phyloP scores from a whole-genome alignment of 2,329 filamentous ascomycete genomes.

The Corniculantispora saksenae region DNA sequence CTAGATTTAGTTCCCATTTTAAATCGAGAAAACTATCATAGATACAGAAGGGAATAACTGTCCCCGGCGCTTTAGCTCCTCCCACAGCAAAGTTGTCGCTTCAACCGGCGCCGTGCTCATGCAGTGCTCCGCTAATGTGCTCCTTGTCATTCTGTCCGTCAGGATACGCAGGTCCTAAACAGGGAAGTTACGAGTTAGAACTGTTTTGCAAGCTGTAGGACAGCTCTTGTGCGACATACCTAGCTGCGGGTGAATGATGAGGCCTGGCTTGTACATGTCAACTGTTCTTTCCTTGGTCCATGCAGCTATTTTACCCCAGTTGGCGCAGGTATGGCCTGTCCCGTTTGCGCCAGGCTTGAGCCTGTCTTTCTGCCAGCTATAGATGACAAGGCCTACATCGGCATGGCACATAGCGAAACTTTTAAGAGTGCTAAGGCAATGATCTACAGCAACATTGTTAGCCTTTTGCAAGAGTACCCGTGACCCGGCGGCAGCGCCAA shows the following conservation, averaged over 20 bases:
- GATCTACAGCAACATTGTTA: neutral
- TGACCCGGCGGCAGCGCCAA: too few relatives aligned
- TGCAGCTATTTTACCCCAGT: constrained; percentile 1
- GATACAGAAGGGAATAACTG: neutral
- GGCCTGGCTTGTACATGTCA: constrained; percentile 12
- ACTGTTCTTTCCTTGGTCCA: constrained; percentile 10
- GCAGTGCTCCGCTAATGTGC: neutral
- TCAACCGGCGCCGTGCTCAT: neutral
- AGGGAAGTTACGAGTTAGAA: neutral
- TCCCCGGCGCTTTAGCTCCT: neutral
- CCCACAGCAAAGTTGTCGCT: too few relatives aligned
- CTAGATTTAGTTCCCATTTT: too few relatives aligned
- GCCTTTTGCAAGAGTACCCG: too few relatives aligned
- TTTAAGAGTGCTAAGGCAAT: constrained; percentile 11
- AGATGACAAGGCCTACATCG: constrained; percentile 17
- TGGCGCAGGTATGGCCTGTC: constrained; percentile 6
- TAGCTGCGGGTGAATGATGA: constrained; percentile 5
- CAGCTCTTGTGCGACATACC: constrained; percentile 1
- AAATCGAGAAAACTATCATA: too few relatives aligned
- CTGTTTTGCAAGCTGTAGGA: neutral
- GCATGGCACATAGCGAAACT: constrained; percentile 16
- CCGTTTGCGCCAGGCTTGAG: constrained; percentile 12
- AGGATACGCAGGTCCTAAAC: constrained; percentile 11
- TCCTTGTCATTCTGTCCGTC: neutral
- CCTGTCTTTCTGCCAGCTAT: constrained; percentile 14